phyloP scores from a whole-genome alignment of 2,329 filamentous ascomycete genomes.

The Phialocephala subalpina region DNA sequence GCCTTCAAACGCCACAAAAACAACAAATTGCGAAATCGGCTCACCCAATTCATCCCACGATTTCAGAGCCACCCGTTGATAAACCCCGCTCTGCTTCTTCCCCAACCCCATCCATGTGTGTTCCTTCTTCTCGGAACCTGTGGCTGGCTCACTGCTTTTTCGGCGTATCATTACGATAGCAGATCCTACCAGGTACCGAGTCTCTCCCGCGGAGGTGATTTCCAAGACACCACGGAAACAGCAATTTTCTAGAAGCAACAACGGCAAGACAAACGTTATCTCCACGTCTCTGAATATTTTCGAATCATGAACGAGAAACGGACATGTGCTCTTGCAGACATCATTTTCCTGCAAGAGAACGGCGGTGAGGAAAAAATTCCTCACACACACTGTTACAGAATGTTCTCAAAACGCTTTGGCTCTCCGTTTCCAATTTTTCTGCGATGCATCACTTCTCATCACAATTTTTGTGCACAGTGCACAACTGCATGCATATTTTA shows the following conservation, averaged over 20 bases:
- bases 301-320: not conserved
- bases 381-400: slow-evolving; percentile 7
- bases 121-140: not conserved
- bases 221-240: not conserved
- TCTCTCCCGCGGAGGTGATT: not conserved
- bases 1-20: slow-evolving; percentile 15
- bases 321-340: slow-evolving; percentile 1
- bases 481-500: not conserved
- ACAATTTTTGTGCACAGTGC: slow-evolving; percentile 1
- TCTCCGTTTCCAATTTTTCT: not conserved
- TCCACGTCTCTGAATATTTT: not conserved
- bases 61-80: slow-evolving; percentile 2
- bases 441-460: slow-evolving; percentile 5
- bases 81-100: not conserved
- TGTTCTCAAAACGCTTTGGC: slow-evolving; percentile 5
- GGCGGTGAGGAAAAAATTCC: not conserved
- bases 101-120: not conserved
- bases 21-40: slow-evolving; percentile 7
- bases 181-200: not conserved
- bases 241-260: not conserved
- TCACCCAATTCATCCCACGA: slow-evolving; percentile 14
- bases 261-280: slow-evolving; percentile 6
- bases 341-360: not conserved
- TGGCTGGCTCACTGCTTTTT: slow-evolving; percentile 10
- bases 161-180: slow-evolving; percentile 6